A percentile compares a stretch with the other conserved stretches of the same genome.
Conservation (phyloP, 352 stramenopile species). For the Phytophthora cactorum region DNA sequence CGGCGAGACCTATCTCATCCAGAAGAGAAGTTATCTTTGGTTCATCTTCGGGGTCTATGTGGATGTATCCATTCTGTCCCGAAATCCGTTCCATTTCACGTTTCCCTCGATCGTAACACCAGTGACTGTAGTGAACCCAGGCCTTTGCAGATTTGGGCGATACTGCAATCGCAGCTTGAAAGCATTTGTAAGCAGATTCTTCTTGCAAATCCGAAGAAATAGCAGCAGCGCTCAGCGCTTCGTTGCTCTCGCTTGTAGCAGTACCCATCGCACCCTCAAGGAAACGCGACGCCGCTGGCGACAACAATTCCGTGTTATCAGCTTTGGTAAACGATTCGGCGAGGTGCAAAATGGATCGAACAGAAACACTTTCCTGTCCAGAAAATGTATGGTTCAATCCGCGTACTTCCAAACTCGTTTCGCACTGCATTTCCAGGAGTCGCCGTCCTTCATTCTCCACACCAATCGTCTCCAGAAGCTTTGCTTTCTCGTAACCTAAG, state of each 20-base stretch:
- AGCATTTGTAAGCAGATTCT: conserved; percentile 33
- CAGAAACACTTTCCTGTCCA: conserved; percentile 11
- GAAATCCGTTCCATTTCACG: conserved; percentile 47
- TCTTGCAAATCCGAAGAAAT: conserved; percentile 16
- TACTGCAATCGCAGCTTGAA: conserved; percentile 44
- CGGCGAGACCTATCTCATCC: conserved; percentile 42
- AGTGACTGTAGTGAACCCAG: conserved; percentile 75
- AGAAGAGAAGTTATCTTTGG: conserved; percentile 44
- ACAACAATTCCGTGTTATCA: conserved; percentile 24
- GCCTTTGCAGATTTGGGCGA: conserved; percentile 45
- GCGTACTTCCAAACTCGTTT: conserved; percentile 22
- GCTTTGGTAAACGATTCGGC: conserved; percentile 22
- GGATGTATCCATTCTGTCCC: conserved; percentile 57
- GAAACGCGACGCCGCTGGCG: conserved; percentile 17
- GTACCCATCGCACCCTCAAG: background rate
- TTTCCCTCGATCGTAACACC: conserved; percentile 69
- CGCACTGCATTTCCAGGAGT: conserved; percentile 39
- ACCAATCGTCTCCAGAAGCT: conserved; percentile 44
- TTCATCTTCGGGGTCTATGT: conserved; percentile 55
- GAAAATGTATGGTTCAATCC: background rate
- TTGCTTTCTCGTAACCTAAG: conserved; percentile 46
- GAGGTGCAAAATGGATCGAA: conserved; percentile 43
- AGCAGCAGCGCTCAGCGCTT: background rate
- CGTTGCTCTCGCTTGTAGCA: background rate
- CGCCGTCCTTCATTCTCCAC: conserved; percentile 36